Base-by-base conservation (phyloP, 805 yeast species). In the Ogataea paraovalis region DNA sequence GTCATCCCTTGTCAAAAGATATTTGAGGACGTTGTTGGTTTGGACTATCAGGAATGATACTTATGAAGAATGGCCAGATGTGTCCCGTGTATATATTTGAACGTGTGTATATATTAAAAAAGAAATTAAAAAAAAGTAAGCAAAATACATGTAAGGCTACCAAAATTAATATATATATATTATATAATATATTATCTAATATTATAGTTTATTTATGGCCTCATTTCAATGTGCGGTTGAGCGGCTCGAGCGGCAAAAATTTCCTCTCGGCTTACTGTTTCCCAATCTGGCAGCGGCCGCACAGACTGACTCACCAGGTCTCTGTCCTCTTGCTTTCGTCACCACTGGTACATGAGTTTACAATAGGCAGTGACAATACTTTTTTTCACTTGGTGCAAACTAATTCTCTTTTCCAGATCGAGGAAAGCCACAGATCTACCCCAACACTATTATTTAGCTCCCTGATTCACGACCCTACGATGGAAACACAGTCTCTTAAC, bases 1-100 rank as follows among this genome's bases (percentile, higher is more conserved):
- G 72, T 75, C 12, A 92, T 94, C 32, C 95, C 91, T 14, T 85
- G 96, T 62, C 81, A 83, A 44, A 73, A 82, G 55, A 67, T 92
- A 41, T 92, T 94, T 61, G 70, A 76, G 47, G 88, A 90, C 39
- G 80, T 89, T 40, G 80, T 94, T 52, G 90, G 89, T 7, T 60
- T 73, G 46, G 72, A 64, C 16, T 61, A 64, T 33, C 59, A 62
- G 43, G 34, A 30, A 25, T 25, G 28, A 25, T 7, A 10, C 28
- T n/a, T n/a, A n/a, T n/a, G 28, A 6, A 25, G 28, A 10, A 25
- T 25, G 28, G 12, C 16, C 12, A 30, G 12, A 30, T 30, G 12
- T 7, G 12, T 30, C 5, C 34, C n/a, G 34, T 38, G 32, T 39
- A 39, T 22, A 39, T 39, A 39, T 13, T 12, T 23, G 8, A 23